Base-by-base conservation (phyloP, 352 stramenopile genomes). In the Aphanomyces cochlioides region DNA sequence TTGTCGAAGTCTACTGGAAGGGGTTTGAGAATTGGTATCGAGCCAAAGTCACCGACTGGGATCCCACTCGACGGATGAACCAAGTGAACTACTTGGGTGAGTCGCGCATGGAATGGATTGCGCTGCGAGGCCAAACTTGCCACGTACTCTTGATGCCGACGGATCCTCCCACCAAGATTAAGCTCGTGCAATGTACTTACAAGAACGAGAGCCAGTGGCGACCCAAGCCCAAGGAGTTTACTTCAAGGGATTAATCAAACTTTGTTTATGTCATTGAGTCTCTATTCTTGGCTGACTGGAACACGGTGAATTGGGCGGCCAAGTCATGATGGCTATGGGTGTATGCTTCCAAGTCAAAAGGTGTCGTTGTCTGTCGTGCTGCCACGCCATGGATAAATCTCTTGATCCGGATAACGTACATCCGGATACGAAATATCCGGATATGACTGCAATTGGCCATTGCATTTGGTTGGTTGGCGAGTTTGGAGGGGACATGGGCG, bases 1-100 rank as follows among this genome's bases (percentile, higher is more conserved):
- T 92, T 15, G 83, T 95, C 41, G 87, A 95, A 37, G 90, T 88
- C 72, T 74, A 88, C 28, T 73, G 77, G 60, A 87, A 90, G 69
- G 76, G 82, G 6, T 75, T 89, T 56, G 83, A 85, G 63, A 80
- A 83, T 17, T 95, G 85, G 85, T 67, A 83, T 72, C 87, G 87
- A 5, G 85, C 87, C 15, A 81, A 77, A 4, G 85, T 95, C 50
- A 10, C 92, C 17, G 78, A 89, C 59, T 95, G 78, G 75, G 85
- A 92, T 56, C 75, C 74, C 6, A 73, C 75, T 34, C 84, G 87
- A 28, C 77, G 82, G 47, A 75, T 90, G 74, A 86, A 95, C 54
- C 77, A 90, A 10, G 74, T 95, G 61, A 80, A 90, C 56, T 57
- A 92, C 19, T 69, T 93, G 13, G 56, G 67, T 8, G 83, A 82